phyloP scores from a whole-genome alignment of 352 stramenopile species.

The Pythium biforme region DNA sequence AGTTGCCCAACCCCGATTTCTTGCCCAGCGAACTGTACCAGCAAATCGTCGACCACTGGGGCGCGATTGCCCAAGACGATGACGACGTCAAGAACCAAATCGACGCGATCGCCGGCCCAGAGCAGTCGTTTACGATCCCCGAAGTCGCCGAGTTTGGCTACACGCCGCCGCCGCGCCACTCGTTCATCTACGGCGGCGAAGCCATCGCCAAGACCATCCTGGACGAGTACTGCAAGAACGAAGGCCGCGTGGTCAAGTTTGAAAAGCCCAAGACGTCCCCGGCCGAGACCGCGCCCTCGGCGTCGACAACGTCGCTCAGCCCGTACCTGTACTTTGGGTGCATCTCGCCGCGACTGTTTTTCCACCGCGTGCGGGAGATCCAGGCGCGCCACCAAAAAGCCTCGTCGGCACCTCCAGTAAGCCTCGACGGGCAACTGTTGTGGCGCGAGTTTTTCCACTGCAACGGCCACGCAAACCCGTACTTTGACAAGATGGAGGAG shows the following conservation, averaged over 20 bases:
- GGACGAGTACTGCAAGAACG: constrained; percentile 67
- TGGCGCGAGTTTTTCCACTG: constrained; percentile 96
- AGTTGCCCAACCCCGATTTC: constrained; percentile 36
- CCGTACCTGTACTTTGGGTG: constrained; percentile 95
- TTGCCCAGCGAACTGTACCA: constrained; percentile 60
- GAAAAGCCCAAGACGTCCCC: constrained; percentile 97
- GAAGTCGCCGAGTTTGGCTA: constrained; percentile 69
- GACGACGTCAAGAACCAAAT: constrained; percentile 35
- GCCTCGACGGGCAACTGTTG: constrained; percentile 92
- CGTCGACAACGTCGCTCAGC: constrained; percentile 95
- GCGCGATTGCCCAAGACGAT: constrained; percentile 24
- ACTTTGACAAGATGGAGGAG: constrained; percentile 94
- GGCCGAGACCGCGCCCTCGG: constrained; percentile 78
- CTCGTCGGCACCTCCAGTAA: constrained; percentile 87
- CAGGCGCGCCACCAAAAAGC: constrained; percentile 64
- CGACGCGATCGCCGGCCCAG: constrained; percentile 44
- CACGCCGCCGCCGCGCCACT: constrained; percentile 45
- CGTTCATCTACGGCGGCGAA: constrained; percentile 76
- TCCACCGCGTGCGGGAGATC: constrained; percentile 84
- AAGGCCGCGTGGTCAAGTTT: constrained; percentile 91
- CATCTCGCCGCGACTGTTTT: constrained; percentile 90
- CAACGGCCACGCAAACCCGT: constrained; percentile 70
- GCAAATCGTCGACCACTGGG: constrained; percentile 58
- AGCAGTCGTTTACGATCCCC: constrained; percentile 65
- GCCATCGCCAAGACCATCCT: constrained; percentile 67